phyloP scores from a whole-genome alignment of 768 basidiomycete genomes.

The Psilocybe cyanescens region DNA sequence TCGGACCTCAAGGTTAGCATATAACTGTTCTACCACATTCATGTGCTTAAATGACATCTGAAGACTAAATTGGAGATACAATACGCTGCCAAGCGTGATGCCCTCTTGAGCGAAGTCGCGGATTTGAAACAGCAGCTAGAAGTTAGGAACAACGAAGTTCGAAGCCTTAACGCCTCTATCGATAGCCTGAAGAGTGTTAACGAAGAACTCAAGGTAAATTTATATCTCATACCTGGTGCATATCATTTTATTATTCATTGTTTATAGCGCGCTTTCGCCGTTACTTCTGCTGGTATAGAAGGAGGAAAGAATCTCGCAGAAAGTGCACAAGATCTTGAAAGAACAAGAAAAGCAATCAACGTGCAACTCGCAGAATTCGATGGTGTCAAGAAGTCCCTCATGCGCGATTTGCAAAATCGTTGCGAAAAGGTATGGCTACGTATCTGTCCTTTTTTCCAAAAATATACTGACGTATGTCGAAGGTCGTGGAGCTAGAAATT shows the following conservation, averaged over 20 bases:
- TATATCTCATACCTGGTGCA: background rate
- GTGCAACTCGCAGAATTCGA: conserved; percentile 99
- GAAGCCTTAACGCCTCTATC: conserved; percentile 81
- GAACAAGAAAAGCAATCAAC: conserved; percentile 94
- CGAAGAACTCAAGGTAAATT: conserved; percentile 91
- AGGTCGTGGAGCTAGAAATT: conserved; percentile 99
- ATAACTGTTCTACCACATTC: conserved; percentile 9
- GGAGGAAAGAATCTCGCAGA: conserved; percentile 97
- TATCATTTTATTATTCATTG: conserved; percentile 9
- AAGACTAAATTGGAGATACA: conserved; percentile 95
- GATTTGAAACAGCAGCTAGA: conserved; percentile 94
- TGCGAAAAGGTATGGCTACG: conserved; percentile 85
- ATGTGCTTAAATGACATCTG: conserved; percentile 12
- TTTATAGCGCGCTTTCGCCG: conserved; percentile 89
- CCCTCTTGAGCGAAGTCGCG: conserved; percentile 79
- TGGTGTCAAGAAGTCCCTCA: conserved; percentile 96
- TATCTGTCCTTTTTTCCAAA: background rate
- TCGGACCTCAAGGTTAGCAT: conserved; percentile 82
- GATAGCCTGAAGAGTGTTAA: conserved; percentile 96
- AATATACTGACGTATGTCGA: conserved; percentile 11
- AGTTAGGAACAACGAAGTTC: conserved; percentile 79
- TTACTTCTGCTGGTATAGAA: conserved; percentile 95
- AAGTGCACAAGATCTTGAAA: conserved; percentile 95
- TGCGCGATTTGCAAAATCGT: conserved; percentile 98
- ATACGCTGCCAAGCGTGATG: conserved; percentile 90